Base-by-base conservation (phyloP, 306 rosid species). In the Casuarina equisetifolia region DNA sequence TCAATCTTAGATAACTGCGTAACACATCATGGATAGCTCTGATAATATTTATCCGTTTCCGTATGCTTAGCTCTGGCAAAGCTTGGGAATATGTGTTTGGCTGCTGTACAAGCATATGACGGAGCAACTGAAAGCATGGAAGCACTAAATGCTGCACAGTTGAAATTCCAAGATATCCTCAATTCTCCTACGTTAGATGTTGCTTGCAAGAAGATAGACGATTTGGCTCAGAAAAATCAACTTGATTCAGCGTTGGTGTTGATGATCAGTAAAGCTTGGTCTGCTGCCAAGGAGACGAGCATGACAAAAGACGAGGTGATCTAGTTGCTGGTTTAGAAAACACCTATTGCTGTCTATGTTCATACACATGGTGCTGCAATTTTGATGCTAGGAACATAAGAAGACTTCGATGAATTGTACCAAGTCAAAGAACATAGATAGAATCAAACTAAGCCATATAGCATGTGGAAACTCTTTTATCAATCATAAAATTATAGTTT, bases 211-310 rank as follows among this genome's bases (percentile, higher is more conserved):
- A 95, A 95, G 92, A 92, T 95, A 85, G 97, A 95, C 86, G 79
- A 72, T 79, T 86, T 95, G 86, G 99, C 97, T 44, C 93, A 83
- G 85, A 95, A 89, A 84, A 91, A 85, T 64, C 89, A 95, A 77
- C 97, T 95, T 4, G 97, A 95, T 79, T 89, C 97, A 3, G 79
- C 99, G 32, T 82, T 92, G 84, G 99, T 87, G 67, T 85, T 95
- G 90, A 95, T 92, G 99, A 91, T 95, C 81, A 86, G 97, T 75
- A 95, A 95, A 87, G 97, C 99, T 75, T 95, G 97, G 97, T 91
- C 97, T 43, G 97, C 92, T 57, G 96, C 99, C 38, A 95, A 95
- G 83, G 97, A 95, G 82, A 78, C 96, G 5, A 88, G 82, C 87
- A 89, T 95, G 97, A 74, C 82, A 52, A 88, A 92, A 82, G 93